Base-by-base conservation (phyloP, 148 eudicot species). In the Cornus kousa region DNA sequence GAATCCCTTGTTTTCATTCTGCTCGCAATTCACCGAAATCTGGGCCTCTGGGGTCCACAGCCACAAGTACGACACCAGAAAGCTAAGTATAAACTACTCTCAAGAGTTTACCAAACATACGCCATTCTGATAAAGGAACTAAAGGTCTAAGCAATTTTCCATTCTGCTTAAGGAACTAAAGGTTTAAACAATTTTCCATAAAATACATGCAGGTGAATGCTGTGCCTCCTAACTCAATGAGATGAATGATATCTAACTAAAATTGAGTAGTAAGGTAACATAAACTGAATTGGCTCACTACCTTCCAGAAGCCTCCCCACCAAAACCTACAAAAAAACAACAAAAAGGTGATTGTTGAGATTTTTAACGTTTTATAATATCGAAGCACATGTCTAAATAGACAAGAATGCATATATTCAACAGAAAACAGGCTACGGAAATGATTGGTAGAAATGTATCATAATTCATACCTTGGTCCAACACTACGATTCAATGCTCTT, bases 291-390 rank as follows among this genome's bases (percentile, higher is more conserved):
- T 23, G 64, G 67, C 72, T 43, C 66, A 81, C 62, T 86, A 96
- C 99, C 99, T 96, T 96, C 93, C 93, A 96, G 80, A 96, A 88
- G 84, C 99, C 99, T 82, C 98, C 99, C 86, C 86, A 96, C 99
- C 99, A 96, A 82, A 96, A 96, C 89, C 99, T 96, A 83, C 73
- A 87, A 23, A 87, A 57, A 67, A 66, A 48, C 78, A 65, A 72
- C 67, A 12, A 74, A 67, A 73, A 66, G 57, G 22, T 37, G 16
- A 69, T 79, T 66, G 79, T 59, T 69, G 62, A 72, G 60, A 60
- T 77, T 39, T 12, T 39, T 65, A 12, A 74, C 1, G 40, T 24
- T 48, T 65, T 40, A 24, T 33, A 7, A 64, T 14, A 66, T 37
- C n/a, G 46, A 73, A 48, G 48, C 37, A 79, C 50, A 81, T 69